Evolutionary conservation across 2,329 filamentous ascomycete genomes (phyloP).

Genomic region (Fusarium paranaense): DNA sequence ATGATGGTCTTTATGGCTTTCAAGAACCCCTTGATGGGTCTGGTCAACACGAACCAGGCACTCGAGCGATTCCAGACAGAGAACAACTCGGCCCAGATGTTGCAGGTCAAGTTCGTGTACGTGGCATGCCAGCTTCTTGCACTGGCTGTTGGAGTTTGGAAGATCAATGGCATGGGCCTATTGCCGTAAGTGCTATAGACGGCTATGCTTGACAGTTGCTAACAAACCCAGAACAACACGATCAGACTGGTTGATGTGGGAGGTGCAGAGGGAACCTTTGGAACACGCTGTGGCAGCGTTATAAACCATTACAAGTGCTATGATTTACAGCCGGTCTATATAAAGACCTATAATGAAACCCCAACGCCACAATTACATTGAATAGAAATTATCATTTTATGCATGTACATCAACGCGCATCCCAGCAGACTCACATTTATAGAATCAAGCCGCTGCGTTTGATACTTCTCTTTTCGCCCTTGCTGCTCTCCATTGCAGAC

Average conservation of each 20-base stretch:
- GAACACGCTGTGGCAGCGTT: constrained; percentile 75
- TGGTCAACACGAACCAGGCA: constrained; percentile 85
- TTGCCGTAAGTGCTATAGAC: constrained; percentile 75
- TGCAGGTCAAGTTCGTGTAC: constrained; percentile 89
- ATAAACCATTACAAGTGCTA: constrained; percentile 45
- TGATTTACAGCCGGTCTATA: constrained; percentile 13
- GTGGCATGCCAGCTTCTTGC: constrained; percentile 87
- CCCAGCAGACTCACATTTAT: neutral
- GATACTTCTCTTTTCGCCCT: constrained; percentile 54
- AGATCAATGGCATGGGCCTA: constrained; percentile 95
- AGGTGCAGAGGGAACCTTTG: constrained; percentile 76
- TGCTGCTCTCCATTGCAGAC: constrained; percentile 63
- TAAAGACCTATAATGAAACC: neutral
- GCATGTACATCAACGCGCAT: neutral
- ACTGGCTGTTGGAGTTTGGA: constrained; percentile 90
- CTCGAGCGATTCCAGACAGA: constrained; percentile 92
- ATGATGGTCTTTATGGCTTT: constrained; percentile 99
- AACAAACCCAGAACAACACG: constrained; percentile 78
- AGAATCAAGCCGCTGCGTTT: neutral
- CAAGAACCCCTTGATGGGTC: constrained; percentile 91
- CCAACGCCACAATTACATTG: neutral
- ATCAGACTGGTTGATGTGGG: constrained; percentile 98
- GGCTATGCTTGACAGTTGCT: constrained; percentile 11
- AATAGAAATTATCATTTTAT: neutral
- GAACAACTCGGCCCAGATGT: constrained; percentile 76